A percentile compares a stretch with the other conserved stretches of the same genome.
Evolutionary conservation across 345 rosid species (phyloP).

Genomic region (Eucalyptus shirleyi): DNA sequence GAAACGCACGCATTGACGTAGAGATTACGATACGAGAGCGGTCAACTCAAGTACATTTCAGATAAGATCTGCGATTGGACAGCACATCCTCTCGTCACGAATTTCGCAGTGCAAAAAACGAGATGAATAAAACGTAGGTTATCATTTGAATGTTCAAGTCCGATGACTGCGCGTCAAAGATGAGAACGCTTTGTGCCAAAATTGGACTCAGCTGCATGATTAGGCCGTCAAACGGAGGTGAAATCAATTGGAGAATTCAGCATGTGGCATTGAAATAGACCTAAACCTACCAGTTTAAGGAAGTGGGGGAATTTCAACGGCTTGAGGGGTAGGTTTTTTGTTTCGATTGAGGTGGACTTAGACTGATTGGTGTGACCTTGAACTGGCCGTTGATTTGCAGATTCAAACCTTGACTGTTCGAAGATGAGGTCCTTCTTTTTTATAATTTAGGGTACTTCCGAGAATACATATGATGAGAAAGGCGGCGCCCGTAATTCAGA

Average conservation of each 20-base stretch:
- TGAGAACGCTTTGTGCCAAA: background rate
- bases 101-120: background rate
- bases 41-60: background rate
- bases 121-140: background rate
- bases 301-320: background rate
- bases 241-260: background rate
- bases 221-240: background rate
- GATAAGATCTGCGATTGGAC: background rate
- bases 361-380: background rate
- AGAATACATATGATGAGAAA: fast-evolving
- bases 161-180: background rate
- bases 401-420: background rate
- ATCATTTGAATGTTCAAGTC: background rate
- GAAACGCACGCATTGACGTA: background rate
- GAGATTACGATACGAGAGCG: background rate
- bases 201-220: background rate
- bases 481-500: background rate
- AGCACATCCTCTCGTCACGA: background rate
- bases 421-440: background rate
- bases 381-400: background rate
- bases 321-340: background rate
- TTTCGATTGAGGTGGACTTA: background rate
- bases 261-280: background rate
- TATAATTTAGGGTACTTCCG: background rate
- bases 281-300: background rate